Conservation (phyloP, 306 rosid genomes). For the Dryas alaskensis region DNA sequence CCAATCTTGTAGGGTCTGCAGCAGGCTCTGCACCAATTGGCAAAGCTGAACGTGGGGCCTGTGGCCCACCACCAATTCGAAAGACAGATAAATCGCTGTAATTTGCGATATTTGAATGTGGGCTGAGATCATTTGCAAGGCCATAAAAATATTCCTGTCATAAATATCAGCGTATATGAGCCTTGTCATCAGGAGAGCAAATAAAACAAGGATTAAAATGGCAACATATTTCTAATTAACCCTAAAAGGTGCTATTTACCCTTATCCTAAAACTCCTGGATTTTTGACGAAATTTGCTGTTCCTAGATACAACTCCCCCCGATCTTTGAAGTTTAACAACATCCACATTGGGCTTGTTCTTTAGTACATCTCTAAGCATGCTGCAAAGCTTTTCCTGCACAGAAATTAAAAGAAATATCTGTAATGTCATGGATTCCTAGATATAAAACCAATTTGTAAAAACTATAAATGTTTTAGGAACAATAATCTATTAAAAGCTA, state of each 20-base stretch:
- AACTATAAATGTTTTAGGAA: not conserved
- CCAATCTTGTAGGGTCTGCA: slow-evolving; percentile 86
- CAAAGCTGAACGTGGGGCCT: slow-evolving; percentile 95
- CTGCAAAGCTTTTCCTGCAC: slow-evolving; percentile 88
- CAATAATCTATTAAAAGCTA: not conserved
- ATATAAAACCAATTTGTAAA: slow-evolving; percentile 2
- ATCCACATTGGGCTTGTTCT: slow-evolving; percentile 75
- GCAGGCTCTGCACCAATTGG: slow-evolving; percentile 99
- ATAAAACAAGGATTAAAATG: slow-evolving; percentile 12
- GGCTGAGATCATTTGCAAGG: slow-evolving; percentile 82
- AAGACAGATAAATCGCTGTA: slow-evolving; percentile 70
- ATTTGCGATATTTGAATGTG: slow-evolving; percentile 81
- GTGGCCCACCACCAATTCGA: slow-evolving; percentile 97
- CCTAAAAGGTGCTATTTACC: slow-evolving; percentile 36
- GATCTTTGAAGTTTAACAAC: slow-evolving; percentile 96
- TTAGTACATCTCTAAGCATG: slow-evolving; percentile 80
- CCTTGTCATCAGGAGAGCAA: slow-evolving; percentile 10
- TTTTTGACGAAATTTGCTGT: slow-evolving; percentile 68
- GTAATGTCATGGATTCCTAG: slow-evolving; percentile 8
- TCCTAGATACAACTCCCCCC: slow-evolving; percentile 94
- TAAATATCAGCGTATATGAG: slow-evolving; percentile 22
- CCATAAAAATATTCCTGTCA: slow-evolving; percentile 94
- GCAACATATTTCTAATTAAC: not conserved
- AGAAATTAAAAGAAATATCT: slow-evolving; percentile 23
- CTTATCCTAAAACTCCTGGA: slow-evolving; percentile 79